phyloP scores from a whole-genome alignment of 768 basidiomycete genomes.

The Lanmaoa pseudosensibilis region DNA sequence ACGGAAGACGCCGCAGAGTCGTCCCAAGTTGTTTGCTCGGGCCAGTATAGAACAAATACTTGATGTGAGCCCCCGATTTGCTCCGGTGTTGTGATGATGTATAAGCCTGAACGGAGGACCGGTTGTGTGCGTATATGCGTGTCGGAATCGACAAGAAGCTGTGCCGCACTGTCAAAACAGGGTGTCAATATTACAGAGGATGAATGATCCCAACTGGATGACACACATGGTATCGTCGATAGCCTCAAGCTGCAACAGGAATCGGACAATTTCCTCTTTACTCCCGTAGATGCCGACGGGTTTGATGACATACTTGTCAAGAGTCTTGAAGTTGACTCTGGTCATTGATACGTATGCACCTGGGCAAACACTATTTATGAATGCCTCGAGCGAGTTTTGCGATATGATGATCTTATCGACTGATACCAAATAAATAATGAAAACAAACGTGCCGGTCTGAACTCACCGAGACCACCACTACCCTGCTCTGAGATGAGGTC shows the following conservation, averaged over 20 bases:
- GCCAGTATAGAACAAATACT: slow-evolving; percentile 60
- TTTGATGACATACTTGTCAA: slow-evolving; percentile 47
- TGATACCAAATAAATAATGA: slow-evolving; percentile 19
- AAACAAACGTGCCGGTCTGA: background rate
- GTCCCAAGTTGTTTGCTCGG: slow-evolving; percentile 58
- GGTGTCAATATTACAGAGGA: background rate
- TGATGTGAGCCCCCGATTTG: slow-evolving; percentile 13
- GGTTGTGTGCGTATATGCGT: slow-evolving; percentile 3
- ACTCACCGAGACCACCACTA: slow-evolving; percentile 51
- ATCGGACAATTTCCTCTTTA: slow-evolving; percentile 47
- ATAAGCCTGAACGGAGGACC: slow-evolving; percentile 23
- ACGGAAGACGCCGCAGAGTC: slow-evolving; percentile 47
- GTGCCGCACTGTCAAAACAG: slow-evolving; percentile 6
- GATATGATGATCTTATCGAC: slow-evolving; percentile 66
- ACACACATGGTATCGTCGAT: slow-evolving; percentile 45
- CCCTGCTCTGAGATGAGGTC: slow-evolving; percentile 53
- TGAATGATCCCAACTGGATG: no score
- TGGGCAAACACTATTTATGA: slow-evolving; percentile 50
- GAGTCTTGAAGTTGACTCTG: slow-evolving; percentile 52
- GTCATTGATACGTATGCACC: slow-evolving; percentile 55
- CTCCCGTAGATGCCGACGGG: slow-evolving; percentile 61
- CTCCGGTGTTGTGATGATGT: slow-evolving; percentile 13
- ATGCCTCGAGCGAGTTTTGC: slow-evolving; percentile 46
- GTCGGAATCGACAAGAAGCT: slow-evolving; percentile 17
- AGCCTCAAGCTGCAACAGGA: slow-evolving; percentile 38